phyloP scores from a whole-genome alignment of 2,329 filamentous ascomycete species.

The Neopestalotiopsis rosae region DNA sequence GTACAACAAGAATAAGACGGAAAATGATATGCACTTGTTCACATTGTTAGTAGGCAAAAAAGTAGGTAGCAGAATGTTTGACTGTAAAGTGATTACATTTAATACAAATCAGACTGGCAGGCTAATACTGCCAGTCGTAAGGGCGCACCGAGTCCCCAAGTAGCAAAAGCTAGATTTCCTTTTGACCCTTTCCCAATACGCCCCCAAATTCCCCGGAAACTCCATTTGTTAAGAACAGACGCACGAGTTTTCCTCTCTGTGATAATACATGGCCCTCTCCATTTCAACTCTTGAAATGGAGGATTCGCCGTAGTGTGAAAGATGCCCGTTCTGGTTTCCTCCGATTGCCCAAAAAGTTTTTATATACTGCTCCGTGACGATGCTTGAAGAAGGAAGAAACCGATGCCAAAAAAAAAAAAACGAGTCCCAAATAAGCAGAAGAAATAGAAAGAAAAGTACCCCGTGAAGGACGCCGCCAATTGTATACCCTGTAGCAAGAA shows the following conservation, averaged over 20 bases:
- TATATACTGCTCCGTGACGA: conserved; percentile 9
- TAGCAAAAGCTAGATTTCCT: background rate
- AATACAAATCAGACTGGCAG: too few relatives aligned
- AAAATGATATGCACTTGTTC: too few relatives aligned
- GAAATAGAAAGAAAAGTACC: background rate
- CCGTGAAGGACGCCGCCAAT: conserved; percentile 1
- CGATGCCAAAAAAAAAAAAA: background rate
- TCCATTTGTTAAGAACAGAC: background rate
- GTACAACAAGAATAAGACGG: too few relatives aligned
- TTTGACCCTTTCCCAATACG: background rate
- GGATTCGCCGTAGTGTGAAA: background rate
- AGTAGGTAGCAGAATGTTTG: too few relatives aligned
- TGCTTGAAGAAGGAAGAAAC: background rate
- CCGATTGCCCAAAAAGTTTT: background rate
- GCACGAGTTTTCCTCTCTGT: background rate
- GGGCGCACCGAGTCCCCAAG: background rate
- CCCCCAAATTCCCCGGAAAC: background rate
- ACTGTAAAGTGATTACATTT: too few relatives aligned
- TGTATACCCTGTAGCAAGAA: conserved; percentile 5
- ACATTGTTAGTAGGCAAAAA: too few relatives aligned
- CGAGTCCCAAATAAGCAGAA: background rate
- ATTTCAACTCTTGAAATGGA: background rate
- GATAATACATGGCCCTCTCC: background rate
- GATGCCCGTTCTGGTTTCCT: background rate
- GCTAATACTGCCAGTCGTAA: too few relatives aligned